phyloP scores from a whole-genome alignment of 1,284 basidiomycete genomes.

The Fereydounia khargensis region DNA sequence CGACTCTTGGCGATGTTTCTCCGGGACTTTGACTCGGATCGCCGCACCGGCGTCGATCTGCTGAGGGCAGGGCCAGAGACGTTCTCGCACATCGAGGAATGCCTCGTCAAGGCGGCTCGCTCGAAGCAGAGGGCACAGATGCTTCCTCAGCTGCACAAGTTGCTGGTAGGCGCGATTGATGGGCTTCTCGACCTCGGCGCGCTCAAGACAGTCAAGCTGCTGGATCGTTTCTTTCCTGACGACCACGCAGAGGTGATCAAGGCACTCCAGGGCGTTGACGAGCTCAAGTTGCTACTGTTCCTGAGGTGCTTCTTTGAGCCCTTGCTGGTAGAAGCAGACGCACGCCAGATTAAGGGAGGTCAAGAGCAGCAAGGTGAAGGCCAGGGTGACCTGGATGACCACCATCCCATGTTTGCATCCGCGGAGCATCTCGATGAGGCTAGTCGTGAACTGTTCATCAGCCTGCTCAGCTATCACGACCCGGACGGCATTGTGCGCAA shows the following conservation, averaged over 20 bases:
- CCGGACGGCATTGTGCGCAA: constrained; percentile 68
- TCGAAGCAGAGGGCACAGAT: constrained; percentile 2
- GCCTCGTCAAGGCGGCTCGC: constrained; percentile 19
- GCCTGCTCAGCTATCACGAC: constrained; percentile 71
- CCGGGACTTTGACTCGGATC: constrained; percentile 4
- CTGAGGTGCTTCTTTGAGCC: constrained; percentile 73
- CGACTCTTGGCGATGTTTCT: constrained; percentile 24
- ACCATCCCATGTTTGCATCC: constrained; percentile 3
- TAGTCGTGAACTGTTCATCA: constrained; percentile 68
- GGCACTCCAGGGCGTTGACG: constrained; percentile 55
- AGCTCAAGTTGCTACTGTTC: constrained; percentile 72
- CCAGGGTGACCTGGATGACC: neutral
- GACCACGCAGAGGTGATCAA: constrained; percentile 64
- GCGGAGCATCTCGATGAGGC: constrained; percentile 60
- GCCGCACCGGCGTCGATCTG: too few relatives aligned
- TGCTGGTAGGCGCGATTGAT: constrained; percentile 15
- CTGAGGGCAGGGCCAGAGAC: too few relatives aligned
- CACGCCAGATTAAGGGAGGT: neutral
- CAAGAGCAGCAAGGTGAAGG: neutral
- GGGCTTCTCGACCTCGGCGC: constrained; percentile 67
- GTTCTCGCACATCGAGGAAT: constrained; percentile 27
- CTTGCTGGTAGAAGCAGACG: constrained; percentile 35
- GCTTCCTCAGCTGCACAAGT: constrained; percentile 21
- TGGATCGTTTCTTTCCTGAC: constrained; percentile 66
- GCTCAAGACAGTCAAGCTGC: constrained; percentile 69